Conservation (phyloP, 371 early-diverging fungal species). For the Mucor mucedo region DNA sequence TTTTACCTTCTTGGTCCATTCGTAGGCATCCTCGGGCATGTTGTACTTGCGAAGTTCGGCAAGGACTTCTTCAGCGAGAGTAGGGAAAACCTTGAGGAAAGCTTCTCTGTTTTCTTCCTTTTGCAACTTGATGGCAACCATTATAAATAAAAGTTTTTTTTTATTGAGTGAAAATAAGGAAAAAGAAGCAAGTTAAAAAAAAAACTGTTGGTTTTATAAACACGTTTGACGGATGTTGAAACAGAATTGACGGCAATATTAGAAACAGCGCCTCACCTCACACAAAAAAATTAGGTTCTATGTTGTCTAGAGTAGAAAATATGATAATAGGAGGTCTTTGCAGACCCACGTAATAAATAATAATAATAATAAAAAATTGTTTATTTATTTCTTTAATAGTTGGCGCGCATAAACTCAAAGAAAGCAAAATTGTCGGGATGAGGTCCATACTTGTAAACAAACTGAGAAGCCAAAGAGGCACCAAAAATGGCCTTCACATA, state of each 20-base stretch:
- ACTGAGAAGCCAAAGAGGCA: slow-evolving; percentile 89
- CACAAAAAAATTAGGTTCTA: not conserved
- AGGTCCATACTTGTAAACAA: slow-evolving; percentile 95
- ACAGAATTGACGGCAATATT: not conserved
- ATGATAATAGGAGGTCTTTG: not conserved
- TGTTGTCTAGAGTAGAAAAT: not conserved
- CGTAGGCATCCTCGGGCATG: slow-evolving; percentile 76
- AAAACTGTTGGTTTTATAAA: slow-evolving; percentile 2
- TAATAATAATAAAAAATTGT: not conserved
- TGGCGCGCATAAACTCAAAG: slow-evolving; percentile 91
- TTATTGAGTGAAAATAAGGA: not conserved
- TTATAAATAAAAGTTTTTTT: slow-evolving; percentile 9
- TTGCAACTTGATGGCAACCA: slow-evolving; percentile 54
- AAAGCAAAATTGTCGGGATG: slow-evolving; percentile 96
- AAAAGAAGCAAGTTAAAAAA: slow-evolving; percentile 4
- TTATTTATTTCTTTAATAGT: slow-evolving; percentile 24
- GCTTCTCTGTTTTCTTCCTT: slow-evolving; percentile 63
- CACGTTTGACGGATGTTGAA: not conserved
- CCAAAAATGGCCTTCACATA: slow-evolving; percentile 98
- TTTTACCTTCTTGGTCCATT: slow-evolving; percentile 66
- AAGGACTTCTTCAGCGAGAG: slow-evolving; percentile 66
- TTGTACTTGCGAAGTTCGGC: slow-evolving; percentile 67
- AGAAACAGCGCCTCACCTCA: not conserved
- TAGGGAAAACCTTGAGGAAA: slow-evolving; percentile 63
- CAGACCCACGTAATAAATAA: not conserved